Conservation (phyloP, 1,284 basidiomycete species). For the Puccinia triticina region DNA sequence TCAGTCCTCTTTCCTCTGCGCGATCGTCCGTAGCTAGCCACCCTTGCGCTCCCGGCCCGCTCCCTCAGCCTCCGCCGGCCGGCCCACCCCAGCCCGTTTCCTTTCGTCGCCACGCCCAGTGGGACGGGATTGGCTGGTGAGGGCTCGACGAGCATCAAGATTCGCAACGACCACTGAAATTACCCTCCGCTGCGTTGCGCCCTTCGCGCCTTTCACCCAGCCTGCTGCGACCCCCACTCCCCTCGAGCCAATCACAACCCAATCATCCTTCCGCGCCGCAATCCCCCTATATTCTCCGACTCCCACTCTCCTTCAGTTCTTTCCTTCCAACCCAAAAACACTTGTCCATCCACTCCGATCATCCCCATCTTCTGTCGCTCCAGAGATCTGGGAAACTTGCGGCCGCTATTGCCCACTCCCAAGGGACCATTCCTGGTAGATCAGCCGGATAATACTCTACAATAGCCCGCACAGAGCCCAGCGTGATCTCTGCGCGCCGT, state of each 20-base stretch:
- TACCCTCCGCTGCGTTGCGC: too few species aligned
- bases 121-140: too few species aligned
- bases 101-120: too few species aligned
- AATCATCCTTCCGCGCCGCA: background rate
- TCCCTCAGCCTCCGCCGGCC: background rate
- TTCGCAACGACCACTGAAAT: too few species aligned
- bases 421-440: slow-evolving; percentile 1
- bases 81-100: too few species aligned
- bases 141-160: too few species aligned
- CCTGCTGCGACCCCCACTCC: too few species aligned
- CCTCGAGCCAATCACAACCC: background rate
- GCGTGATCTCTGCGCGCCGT: background rate
- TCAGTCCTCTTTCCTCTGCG: slow-evolving; percentile 18
- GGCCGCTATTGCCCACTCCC: background rate
- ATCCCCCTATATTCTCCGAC: slow-evolving; percentile 2
- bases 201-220: too few species aligned
- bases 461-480: background rate
- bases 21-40: background rate
- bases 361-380: background rate
- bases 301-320: background rate
- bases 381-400: background rate
- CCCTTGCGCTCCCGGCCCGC: background rate
- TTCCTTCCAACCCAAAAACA: background rate
- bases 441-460: background rate
- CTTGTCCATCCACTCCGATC: background rate